Base-by-base conservation (phyloP, 2,329 filamentous ascomycete genomes). In the Seiridium cupressi region DNA sequence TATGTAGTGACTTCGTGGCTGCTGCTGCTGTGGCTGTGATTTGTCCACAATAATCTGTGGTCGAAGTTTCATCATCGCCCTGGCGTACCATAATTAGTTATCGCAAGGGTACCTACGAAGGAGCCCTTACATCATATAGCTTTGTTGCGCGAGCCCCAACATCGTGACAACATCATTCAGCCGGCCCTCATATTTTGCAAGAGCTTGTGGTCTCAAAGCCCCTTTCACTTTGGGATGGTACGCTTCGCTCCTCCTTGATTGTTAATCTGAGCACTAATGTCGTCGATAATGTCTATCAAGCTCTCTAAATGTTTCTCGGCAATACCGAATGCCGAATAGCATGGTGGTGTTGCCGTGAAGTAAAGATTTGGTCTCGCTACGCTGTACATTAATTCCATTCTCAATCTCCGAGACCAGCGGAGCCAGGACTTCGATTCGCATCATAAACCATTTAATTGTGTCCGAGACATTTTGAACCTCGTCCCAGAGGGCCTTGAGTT, bases 381-480 rank as follows among this genome's bases (percentile, higher is more conserved):
- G 49, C 7, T 42, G 42, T 10, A 26, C 26, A 6, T 55, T 59
- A 13, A 48, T 5, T 6, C 55, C 58, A 18, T 46, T 31, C 10
- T 59, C 58, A 34, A 59, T 59, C 26, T 59, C 49, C 51, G 9
- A 40, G 5, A 59, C n/a, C 32, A 59, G 5, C 3, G 58, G 35
- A 7, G 48, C 58, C 1, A 48, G 18, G 26, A 59, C 47, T n/a
- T 59, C 49, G 18, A 59, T 55, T 18, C 49, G 42, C 11, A 10
- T 49, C 58, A 59, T 42, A 32, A 59, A 51, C 13, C 55, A 10
- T 5, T 36, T 4, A 42, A 59, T 55, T 4, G 42, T 49, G 8
- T 59, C n/a, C 2, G 58, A 51, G n/a, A 59, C 58, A 18, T 59
- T 46, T 36, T 59, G 58, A 3, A 59, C 40, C 44, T 59, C 51